Conservation (phyloP, 768 basidiomycete species). For the Mrakia frigida region DNA sequence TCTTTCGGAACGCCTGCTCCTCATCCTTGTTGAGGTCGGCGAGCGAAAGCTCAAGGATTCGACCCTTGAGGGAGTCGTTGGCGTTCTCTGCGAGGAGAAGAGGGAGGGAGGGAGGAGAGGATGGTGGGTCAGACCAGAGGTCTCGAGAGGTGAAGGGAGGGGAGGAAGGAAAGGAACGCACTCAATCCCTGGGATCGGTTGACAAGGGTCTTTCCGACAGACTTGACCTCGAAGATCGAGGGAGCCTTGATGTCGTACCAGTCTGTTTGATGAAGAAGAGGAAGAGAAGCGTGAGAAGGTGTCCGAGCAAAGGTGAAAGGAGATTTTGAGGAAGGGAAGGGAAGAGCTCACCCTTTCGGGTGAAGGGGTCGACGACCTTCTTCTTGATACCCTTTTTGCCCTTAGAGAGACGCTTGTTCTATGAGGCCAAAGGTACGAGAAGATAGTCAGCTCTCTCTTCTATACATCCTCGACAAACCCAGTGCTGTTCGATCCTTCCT, state of each 20-base stretch:
- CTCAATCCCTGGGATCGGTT: slow-evolving; percentile 98
- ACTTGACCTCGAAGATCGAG: slow-evolving; percentile 91
- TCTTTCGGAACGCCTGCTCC: slow-evolving; percentile 99
- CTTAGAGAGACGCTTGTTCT: slow-evolving; percentile 72
- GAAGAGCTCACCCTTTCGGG: slow-evolving; percentile 76
- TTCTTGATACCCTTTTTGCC: slow-evolving; percentile 75
- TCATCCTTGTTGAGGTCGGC: slow-evolving; percentile 99
- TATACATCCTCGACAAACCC: neutral
- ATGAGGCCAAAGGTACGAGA: neutral
- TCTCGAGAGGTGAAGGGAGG: neutral
- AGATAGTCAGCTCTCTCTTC: neutral
- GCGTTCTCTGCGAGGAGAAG: slow-evolving; percentile 74
- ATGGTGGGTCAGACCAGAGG: neutral
- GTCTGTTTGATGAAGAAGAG: slow-evolving; percentile 51
- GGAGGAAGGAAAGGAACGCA: slow-evolving; percentile 50
- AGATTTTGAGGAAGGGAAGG: neutral
- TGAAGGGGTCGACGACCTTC: slow-evolving; percentile 99
- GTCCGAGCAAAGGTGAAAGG: neutral
- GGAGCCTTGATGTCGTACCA: slow-evolving; percentile 99
- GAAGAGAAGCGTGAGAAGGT: neutral
- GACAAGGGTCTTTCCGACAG: slow-evolving; percentile 96
- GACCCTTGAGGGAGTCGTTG: slow-evolving; percentile 95
- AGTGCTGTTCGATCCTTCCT: neutral
- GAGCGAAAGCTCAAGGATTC: slow-evolving; percentile 90
- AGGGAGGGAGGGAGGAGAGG: neutral